Evolutionary conservation across 2,329 filamentous ascomycete genomes (phyloP).

Genomic region (Stagonosporopsis cucurbitacearum): DNA sequence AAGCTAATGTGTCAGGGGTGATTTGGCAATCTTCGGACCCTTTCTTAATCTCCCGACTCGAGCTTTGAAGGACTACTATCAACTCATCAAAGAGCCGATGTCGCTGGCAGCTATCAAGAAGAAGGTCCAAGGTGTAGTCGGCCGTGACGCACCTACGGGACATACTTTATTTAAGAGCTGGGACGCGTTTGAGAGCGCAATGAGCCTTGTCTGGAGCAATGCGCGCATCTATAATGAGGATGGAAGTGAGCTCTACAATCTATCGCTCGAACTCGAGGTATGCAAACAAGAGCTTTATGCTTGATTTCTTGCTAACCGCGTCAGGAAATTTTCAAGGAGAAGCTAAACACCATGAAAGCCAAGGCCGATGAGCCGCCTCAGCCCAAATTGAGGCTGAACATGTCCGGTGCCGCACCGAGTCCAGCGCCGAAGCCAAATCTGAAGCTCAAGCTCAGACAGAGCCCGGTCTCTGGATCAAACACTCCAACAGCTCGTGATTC

Average conservation of each 20-base stretch:
- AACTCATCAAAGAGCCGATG: slow-evolving; percentile 79
- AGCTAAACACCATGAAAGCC: slow-evolving; percentile 74
- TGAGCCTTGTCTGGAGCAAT: slow-evolving; percentile 85
- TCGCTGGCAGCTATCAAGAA: slow-evolving; percentile 81
- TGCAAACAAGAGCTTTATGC: slow-evolving; percentile 13
- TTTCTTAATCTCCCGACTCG: slow-evolving; percentile 81
- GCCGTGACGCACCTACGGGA: slow-evolving; percentile 66
- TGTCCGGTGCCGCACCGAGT: slow-evolving; percentile 52
- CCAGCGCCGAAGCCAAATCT: slow-evolving; percentile 56
- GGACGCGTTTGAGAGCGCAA: slow-evolving; percentile 79
- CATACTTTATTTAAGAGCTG: slow-evolving; percentile 79
- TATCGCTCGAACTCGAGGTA: slow-evolving; percentile 83
- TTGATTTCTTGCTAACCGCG: slow-evolving; percentile 21
- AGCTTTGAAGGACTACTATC: slow-evolving; percentile 83
- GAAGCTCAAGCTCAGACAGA: slow-evolving; percentile 65
- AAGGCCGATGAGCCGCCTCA: slow-evolving; percentile 74
- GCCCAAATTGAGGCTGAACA: slow-evolving; percentile 82
- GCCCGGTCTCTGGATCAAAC: slow-evolving; percentile 48
- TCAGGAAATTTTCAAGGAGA: slow-evolving; percentile 71
- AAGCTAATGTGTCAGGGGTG: slow-evolving; percentile 49
- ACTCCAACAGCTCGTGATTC: slow-evolving; percentile 51
- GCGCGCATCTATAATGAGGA: slow-evolving; percentile 91
- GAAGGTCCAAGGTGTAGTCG: slow-evolving; percentile 74
- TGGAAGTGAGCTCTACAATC: slow-evolving; percentile 79
- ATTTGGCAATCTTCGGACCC: slow-evolving; percentile 72